Conservation (phyloP, 495 filamentous ascomycete genomes). For the Trichoderma parareesei region DNA sequence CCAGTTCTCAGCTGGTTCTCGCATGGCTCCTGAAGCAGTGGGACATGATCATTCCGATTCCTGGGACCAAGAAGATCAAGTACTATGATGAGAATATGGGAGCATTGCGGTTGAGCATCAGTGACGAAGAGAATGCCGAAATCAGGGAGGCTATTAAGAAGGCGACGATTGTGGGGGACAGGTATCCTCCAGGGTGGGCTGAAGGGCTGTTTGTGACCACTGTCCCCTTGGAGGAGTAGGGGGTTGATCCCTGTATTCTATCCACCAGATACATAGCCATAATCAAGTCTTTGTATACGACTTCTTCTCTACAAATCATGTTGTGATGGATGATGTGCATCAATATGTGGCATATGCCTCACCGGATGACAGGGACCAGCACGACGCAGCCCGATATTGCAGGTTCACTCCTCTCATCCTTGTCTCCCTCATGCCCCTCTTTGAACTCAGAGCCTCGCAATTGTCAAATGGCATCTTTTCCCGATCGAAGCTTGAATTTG, state of each 20-base stretch:
- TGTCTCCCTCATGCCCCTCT: no score
- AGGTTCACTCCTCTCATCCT: no score
- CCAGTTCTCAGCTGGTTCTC: slow-evolving; percentile 41
- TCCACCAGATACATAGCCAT: background rate
- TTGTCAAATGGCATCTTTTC: no score
- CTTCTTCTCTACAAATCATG: no score
- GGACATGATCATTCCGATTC: slow-evolving; percentile 45
- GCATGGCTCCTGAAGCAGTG: slow-evolving; percentile 53
- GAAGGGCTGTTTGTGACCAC: background rate
- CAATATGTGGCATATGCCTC: no score
- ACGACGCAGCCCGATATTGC: no score
- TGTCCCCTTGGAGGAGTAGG: background rate
- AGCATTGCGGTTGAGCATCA: slow-evolving; percentile 36
- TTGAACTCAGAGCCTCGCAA: no score
- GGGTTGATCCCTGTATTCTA: no score
- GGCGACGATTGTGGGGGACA: background rate
- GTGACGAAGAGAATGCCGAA: slow-evolving; percentile 34
- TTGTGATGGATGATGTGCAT: no score
- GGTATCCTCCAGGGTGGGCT: background rate
- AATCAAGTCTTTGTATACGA: no score
- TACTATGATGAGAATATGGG: slow-evolving; percentile 51
- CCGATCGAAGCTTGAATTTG: no score
- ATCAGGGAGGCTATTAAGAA: slow-evolving; percentile 23
- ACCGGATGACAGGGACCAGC: no score
- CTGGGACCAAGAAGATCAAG: slow-evolving; percentile 48